Percentiles rank a stretch among this genome's conserved stretches.
Evolutionary conservation across 345 rosid genomes (phyloP).

Genomic region (Populus tremula): DNA sequence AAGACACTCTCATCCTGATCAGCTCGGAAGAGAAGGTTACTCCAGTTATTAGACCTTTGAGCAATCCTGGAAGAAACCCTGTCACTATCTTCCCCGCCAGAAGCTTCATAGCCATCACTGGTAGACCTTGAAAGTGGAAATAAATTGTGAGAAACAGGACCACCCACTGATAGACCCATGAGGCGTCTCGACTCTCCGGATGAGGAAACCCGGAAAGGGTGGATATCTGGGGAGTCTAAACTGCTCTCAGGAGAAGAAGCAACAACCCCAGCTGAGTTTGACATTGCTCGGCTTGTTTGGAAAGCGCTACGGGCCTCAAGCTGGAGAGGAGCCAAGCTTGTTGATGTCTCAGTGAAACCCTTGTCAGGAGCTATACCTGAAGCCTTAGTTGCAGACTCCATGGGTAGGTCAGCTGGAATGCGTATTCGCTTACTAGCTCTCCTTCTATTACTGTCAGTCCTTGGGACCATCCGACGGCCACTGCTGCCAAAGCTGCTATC

Average conservation of each 20-base stretch:
- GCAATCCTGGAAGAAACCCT: slow-evolving; percentile 72
- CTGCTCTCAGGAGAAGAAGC: slow-evolving; percentile 98
- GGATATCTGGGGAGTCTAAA: slow-evolving; percentile 86
- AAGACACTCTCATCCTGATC: slow-evolving; percentile 49
- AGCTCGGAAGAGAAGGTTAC: slow-evolving; percentile 40
- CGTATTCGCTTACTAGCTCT: slow-evolving; percentile 65
- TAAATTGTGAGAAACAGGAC: slow-evolving; percentile 47
- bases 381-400: slow-evolving; percentile 53
- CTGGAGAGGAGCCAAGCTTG: slow-evolving; percentile 85
- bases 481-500: slow-evolving; percentile 80
- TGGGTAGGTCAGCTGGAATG: slow-evolving; percentile 68
- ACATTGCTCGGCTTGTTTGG: slow-evolving; percentile 87
- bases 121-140: slow-evolving; percentile 85
- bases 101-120: slow-evolving; percentile 94
- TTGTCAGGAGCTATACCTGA: slow-evolving; percentile 39
- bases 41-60: slow-evolving; percentile 67
- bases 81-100: slow-evolving; percentile 98
- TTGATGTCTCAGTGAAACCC: slow-evolving; percentile 56
- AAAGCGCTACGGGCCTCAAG: slow-evolving; percentile 90
- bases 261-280: slow-evolving; percentile 58
- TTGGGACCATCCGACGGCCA: slow-evolving; percentile 62
- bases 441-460: slow-evolving; percentile 58
- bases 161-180: slow-evolving; percentile 50
- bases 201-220: slow-evolving; percentile 76
- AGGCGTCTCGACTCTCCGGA: slow-evolving; percentile 69